Percentiles rank a stretch among this genome's conserved stretches.
These are phyloP conservation scores for Pelargonium exstipulatum DNA, from an alignment of 441 rosid genomes.

Conservation along the genomic window DNA sequence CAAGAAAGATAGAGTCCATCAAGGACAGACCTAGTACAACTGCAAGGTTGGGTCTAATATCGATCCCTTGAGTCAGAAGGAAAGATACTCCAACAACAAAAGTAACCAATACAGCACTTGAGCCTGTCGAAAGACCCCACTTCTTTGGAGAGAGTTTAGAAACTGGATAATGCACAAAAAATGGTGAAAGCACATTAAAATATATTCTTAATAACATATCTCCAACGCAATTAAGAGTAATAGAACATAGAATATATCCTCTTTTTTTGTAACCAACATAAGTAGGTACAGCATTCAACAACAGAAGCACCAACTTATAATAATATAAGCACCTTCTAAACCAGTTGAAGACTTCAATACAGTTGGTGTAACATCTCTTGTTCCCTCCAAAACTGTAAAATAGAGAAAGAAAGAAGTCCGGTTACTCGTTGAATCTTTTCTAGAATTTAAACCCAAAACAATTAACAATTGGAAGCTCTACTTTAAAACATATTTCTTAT, in stretches of 20 bases:
- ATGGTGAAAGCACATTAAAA: not conserved
- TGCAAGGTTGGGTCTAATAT: conserved; percentile 68
- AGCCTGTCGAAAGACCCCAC: conserved; percentile 78
- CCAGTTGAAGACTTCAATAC: conserved; percentile 73
- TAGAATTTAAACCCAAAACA: not conserved
- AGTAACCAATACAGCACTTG: conserved; percentile 46
- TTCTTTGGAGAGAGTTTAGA: conserved; percentile 74
- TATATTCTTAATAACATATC: not conserved
- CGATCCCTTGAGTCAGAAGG: conserved; percentile 70
- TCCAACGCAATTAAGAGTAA: too few species aligned
- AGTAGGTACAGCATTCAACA: too few species aligned
- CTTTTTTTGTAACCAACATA: too few species aligned
- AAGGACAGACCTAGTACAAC: conserved; percentile 56
- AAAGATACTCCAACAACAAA: conserved; percentile 60
- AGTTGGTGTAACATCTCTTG: conserved; percentile 71
- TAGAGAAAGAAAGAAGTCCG: not conserved
- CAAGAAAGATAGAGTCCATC: conserved; percentile 60
- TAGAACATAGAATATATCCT: too few species aligned
- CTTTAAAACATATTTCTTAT: not conserved
- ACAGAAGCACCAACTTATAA: conserved; percentile 1
- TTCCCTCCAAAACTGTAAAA: conserved; percentile 73
- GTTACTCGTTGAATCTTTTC: too few species aligned
- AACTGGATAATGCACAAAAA: conserved; percentile 29
- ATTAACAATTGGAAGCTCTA: not conserved
- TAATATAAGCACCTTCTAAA: conserved; percentile 52